A percentile compares a stretch with the other conserved stretches of the same genome.
phyloP scores from a whole-genome alignment of 371 early-diverging fungal genomes.

The Rhizopus delemar region DNA sequence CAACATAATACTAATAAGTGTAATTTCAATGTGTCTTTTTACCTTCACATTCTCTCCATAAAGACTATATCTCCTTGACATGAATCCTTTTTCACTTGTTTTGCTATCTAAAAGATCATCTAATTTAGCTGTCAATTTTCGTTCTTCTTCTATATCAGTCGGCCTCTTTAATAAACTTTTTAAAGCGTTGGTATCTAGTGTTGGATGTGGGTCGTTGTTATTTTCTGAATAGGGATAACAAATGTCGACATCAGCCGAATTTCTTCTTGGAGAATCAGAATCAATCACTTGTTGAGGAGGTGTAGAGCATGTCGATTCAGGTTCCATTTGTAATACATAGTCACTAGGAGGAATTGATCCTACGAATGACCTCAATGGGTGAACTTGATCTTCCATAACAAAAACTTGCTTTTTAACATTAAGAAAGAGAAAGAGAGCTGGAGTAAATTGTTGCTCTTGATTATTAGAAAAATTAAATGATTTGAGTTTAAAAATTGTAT shows the following conservation, averaged over 20 bases:
- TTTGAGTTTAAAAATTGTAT: too few species aligned
- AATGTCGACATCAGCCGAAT: slow-evolving; percentile 12
- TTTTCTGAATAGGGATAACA: slow-evolving; percentile 20
- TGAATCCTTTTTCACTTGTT: slow-evolving; percentile 4
- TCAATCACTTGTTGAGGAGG: background rate
- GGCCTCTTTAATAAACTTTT: slow-evolving; percentile 8
- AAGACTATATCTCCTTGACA: slow-evolving; percentile 28
- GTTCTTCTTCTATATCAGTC: background rate
- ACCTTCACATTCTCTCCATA: slow-evolving; percentile 36
- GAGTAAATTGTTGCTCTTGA: background rate
- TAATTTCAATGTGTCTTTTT: background rate
- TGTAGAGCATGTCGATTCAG: slow-evolving; percentile 4
- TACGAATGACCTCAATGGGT: slow-evolving; percentile 14
- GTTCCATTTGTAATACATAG: slow-evolving; percentile 22
- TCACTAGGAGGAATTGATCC: slow-evolving; percentile 5
- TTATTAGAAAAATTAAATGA: too few species aligned
- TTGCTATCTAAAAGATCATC: slow-evolving; percentile 20
- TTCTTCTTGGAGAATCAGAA: slow-evolving; percentile 1
- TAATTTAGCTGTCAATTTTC: background rate
- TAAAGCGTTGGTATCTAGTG: slow-evolving; percentile 8
- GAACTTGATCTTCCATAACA: slow-evolving; percentile 25
- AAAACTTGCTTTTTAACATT: background rate
- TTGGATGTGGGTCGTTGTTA: slow-evolving; percentile 11
- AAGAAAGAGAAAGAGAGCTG: background rate
- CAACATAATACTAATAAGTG: background rate